Evolutionary conservation across 495 filamentous ascomycete species (phyloP).

Genomic region (Daldinia decipiens): DNA sequence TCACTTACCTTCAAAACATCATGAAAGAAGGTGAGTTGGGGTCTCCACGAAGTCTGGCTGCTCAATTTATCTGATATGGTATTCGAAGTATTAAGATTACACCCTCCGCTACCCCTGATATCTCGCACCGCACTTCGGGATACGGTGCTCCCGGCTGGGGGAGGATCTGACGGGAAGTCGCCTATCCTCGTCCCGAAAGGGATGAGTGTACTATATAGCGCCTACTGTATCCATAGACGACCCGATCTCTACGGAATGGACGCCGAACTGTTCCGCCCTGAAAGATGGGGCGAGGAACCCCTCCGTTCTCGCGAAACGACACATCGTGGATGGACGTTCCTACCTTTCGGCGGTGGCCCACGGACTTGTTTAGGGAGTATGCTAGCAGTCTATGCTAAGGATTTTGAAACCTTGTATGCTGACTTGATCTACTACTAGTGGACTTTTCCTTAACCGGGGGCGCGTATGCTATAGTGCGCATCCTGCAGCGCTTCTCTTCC

Average conservation of each 20-base stretch:
- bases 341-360: constrained; percentile 32
- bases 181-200: constrained; percentile 65
- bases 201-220: constrained; percentile 49
- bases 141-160: constrained; percentile 60
- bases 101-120: constrained; percentile 67
- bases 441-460: constrained; percentile 41
- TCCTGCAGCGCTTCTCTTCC: constrained; percentile 47
- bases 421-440: constrained; percentile 21
- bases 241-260: constrained; percentile 63
- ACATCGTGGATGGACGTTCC: constrained; percentile 30
- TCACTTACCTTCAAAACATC: constrained; percentile 33
- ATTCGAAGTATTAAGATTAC: constrained; percentile 47
- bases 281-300: constrained; percentile 61
- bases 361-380: constrained; percentile 12
- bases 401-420: background rate
- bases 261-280: constrained; percentile 64
- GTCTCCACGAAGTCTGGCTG: constrained; percentile 47
- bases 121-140: constrained; percentile 58
- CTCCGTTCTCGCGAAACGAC: background rate
- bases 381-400: background rate
- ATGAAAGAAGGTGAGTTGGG: constrained; percentile 59
- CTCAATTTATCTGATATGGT: background rate
- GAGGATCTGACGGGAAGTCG: constrained; percentile 55
- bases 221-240: constrained; percentile 68
- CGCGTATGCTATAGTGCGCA: constrained; percentile 51